phyloP scores from a whole-genome alignment of 352 stramenopile genomes.

The Phytophthora hibernalis region DNA sequence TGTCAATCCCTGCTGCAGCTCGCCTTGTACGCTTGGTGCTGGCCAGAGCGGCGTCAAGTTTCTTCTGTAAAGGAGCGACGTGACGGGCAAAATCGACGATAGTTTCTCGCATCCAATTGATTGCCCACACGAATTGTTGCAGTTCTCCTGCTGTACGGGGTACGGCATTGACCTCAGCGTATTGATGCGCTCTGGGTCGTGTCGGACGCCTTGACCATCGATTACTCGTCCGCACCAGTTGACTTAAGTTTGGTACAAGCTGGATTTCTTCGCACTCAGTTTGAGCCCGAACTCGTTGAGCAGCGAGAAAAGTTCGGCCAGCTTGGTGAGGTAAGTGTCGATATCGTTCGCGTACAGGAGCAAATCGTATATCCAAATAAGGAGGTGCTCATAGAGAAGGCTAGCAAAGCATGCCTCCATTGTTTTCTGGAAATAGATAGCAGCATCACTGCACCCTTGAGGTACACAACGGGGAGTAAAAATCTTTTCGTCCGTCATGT shows the following conservation, averaged over 20 bases:
- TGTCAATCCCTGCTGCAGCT: background rate
- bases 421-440: conserved; percentile 5
- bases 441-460: conserved; percentile 9
- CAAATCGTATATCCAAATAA: conserved; percentile 43
- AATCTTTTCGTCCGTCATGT: conserved; percentile 21
- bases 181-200: background rate
- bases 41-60: background rate
- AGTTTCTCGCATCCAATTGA: background rate
- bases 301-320: conserved; percentile 28
- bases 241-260: conserved; percentile 21
- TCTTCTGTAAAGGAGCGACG: background rate
- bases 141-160: background rate
- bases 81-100: conserved; percentile 1
- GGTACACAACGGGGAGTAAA: conserved; percentile 22
- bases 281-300: conserved; percentile 28
- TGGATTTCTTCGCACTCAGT: conserved; percentile 27
- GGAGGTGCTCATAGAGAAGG: conserved; percentile 9
- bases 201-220: background rate
- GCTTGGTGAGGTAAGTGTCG: conserved; percentile 23
- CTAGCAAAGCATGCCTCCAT: conserved; percentile 7
- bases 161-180: background rate
- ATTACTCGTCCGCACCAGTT: conserved; percentile 23
- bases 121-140: background rate
- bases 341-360: conserved; percentile 29
- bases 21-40: background rate